Conservation (phyloP, 306 rosid species). For the Sicyos edulis region DNA sequence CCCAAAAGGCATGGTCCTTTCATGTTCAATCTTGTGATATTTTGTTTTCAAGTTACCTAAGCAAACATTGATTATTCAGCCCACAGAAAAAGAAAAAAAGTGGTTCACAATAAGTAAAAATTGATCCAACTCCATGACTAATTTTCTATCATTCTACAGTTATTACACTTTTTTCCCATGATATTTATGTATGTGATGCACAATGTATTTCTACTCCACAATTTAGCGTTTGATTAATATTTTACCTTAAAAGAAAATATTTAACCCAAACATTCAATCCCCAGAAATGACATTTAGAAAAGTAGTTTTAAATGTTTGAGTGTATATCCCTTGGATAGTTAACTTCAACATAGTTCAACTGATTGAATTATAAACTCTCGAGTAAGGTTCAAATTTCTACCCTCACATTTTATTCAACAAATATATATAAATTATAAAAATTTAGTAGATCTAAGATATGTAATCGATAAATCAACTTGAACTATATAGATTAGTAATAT, state of each 20-base stretch:
- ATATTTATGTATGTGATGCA: neutral
- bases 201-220: neutral
- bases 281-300: neutral
- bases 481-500: too few relatives aligned
- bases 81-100: constrained; percentile 9
- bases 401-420: too few relatives aligned
- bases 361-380: too few relatives aligned
- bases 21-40: constrained; percentile 15
- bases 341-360: neutral
- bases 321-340: neutral
- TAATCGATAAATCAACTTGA: too few relatives aligned
- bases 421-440: too few relatives aligned
- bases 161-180: neutral
- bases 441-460: too few relatives aligned
- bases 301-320: too few relatives aligned
- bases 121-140: neutral
- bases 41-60: constrained; percentile 5
- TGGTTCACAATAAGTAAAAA: neutral
- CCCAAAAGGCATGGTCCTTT: constrained; percentile 13
- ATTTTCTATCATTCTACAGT: neutral
- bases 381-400: too few relatives aligned
- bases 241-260: neutral
- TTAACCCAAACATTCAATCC: neutral
- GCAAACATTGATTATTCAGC: constrained; percentile 16
- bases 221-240: neutral